A percentile compares a stretch with the other conserved stretches of the same genome.
Evolutionary conservation across 805 yeast species (phyloP).

Genomic region (Schwanniomyces occidentalis): DNA sequence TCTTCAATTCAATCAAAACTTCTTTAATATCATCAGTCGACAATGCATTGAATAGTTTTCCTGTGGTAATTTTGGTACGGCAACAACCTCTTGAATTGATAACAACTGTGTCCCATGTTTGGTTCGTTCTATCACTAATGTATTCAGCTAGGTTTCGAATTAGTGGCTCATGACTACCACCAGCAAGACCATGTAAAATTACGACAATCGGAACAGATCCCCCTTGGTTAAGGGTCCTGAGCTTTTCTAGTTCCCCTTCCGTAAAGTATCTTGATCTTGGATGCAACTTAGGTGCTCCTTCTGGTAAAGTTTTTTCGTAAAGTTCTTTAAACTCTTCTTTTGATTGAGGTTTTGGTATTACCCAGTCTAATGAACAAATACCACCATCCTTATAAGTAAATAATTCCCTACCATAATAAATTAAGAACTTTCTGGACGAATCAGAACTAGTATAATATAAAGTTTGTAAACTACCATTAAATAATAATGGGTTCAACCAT

Average conservation of each 20-base stretch:
- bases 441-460: slow-evolving; percentile 60
- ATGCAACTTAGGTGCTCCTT: slow-evolving; percentile 42
- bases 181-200: slow-evolving; percentile 74
- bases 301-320: slow-evolving; percentile 31
- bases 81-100: slow-evolving; percentile 79
- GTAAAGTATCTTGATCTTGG: slow-evolving; percentile 55
- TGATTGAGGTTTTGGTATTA: slow-evolving; percentile 38
- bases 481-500: slow-evolving; percentile 60
- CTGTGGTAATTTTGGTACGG: slow-evolving; percentile 64
- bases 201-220: slow-evolving; percentile 59
- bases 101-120: slow-evolving; percentile 64
- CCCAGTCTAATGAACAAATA: slow-evolving; percentile 73
- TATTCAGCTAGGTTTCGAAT: slow-evolving; percentile 57
- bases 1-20: slow-evolving; percentile 51
- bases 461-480: slow-evolving; percentile 79
- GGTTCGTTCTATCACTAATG: slow-evolving; percentile 29
- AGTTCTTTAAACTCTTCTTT: slow-evolving; percentile 23
- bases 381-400: slow-evolving; percentile 65
- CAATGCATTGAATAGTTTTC: slow-evolving; percentile 66
- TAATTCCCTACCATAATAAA: slow-evolving; percentile 75
- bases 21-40: slow-evolving; percentile 71
- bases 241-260: slow-evolving; percentile 41
- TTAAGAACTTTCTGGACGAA: slow-evolving; percentile 49
- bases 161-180: slow-evolving; percentile 82
- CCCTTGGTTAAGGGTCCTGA: slow-evolving; percentile 11